Evolutionary conservation across 495 filamentous ascomycete species (phyloP), one percentile per base, ranked within the genome.

Genomic region (Neurospora sp.): DNA sequence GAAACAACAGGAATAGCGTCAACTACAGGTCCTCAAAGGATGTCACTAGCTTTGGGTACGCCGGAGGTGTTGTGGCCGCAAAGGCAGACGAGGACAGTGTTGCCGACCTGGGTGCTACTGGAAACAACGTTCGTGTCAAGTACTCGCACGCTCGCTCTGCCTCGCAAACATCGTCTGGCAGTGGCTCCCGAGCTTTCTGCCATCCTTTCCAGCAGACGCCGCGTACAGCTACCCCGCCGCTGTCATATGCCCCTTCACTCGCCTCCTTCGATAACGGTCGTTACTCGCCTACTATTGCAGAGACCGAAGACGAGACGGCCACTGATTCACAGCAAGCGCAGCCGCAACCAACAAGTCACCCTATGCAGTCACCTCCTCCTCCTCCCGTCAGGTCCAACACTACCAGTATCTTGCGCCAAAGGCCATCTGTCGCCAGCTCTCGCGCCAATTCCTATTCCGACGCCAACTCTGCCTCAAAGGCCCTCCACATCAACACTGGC

Each of bases 151-250:
- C 81, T 22, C 85, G 87, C 20, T 85, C 85, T 1, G 84, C 85
- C 9, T 87, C 85, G 74, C 85, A 85, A 45, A 82, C 85, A 22
- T 87, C 85, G 27, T 85, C 82, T 61, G 86, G 84, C 42, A 83
- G 82, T 70, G 79, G 76, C 68, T 74, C 75, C 41, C 78, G 76
- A 6, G 82, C 78, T 14, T 89, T 89, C 74, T 81, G 87, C 22
- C 87, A 89, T 76, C 86, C 87, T 18, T 89, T 88, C 75, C 85
- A 87, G 72, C 87, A 89, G 75, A 87, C 82, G 0, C 87, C 87
- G 45, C 83, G 84, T n/a, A 87, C 85, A 7, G 85, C 86, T 20
- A 89, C 86, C 71, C 87, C 87, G 44, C 87, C 87, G 70, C 53
- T 83, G 72, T 87, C 85, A 39, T 88, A 87, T 76, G 83, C 84